Evolutionary conservation across 306 rosid genomes (phyloP).

Genomic region (Leucaena leucocephala): DNA sequence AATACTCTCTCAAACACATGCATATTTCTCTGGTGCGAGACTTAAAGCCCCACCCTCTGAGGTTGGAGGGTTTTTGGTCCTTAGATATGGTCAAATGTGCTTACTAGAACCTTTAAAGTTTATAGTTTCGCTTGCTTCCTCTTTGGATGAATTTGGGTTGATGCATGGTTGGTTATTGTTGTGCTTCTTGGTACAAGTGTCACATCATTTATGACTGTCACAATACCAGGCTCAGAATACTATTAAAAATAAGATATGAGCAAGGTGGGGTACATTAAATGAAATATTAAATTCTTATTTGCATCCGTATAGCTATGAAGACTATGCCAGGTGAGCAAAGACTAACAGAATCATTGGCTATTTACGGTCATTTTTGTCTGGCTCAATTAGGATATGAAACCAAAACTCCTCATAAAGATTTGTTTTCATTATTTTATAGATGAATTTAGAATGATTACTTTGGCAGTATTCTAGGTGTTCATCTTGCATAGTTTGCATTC

Average conservation of each 20-base stretch:
- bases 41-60: background rate
- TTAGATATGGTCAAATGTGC: conserved; percentile 10
- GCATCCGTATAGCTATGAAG: background rate
- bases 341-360: conserved; percentile 18
- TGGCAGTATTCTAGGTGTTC: conserved; percentile 12
- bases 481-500: background rate
- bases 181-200: background rate
- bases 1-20: background rate
- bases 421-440: conserved; percentile 24
- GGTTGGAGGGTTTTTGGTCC: conserved; percentile 6
- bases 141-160: conserved; percentile 3
- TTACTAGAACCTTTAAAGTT: background rate
- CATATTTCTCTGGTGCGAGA: background rate
- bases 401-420: conserved; percentile 2
- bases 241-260: background rate
- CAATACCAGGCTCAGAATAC: background rate
- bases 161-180: conserved; percentile 6
- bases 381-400: conserved; percentile 22
- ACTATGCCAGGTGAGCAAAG: conserved; percentile 20
- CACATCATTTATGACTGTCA: background rate
- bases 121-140: conserved; percentile 15
- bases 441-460: conserved; percentile 14
- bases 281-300: background rate
- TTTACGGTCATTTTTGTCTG: conserved; percentile 20
- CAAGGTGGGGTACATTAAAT: background rate